Evolutionary conservation across 257 asterid species (phyloP).

Genomic region (Euphrasia confusa): DNA sequence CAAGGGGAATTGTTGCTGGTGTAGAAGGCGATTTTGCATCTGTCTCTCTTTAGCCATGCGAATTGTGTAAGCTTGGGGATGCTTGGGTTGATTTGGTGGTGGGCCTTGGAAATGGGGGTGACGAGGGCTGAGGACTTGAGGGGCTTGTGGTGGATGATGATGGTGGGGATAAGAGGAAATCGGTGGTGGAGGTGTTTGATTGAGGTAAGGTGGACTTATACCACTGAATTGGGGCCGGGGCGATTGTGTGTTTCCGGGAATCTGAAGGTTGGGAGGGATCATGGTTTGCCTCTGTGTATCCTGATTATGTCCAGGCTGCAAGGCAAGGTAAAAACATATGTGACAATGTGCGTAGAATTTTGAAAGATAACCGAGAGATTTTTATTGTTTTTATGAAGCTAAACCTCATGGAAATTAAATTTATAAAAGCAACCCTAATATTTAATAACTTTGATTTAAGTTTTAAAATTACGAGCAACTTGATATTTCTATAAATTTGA

Average conservation of each 20-base stretch:
- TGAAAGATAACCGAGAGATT: no score
- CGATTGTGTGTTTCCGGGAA: slow-evolving; percentile 46
- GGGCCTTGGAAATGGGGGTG: no score
- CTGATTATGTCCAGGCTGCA: slow-evolving; percentile 23
- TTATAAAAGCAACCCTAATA: no score
- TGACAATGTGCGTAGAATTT: no score
- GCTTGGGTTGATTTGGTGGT: slow-evolving; percentile 25
- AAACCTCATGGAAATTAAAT: no score
- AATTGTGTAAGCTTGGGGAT: slow-evolving; percentile 70
- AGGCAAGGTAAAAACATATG: slow-evolving; percentile 8
- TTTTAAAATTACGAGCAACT: background rate
- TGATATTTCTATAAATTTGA: no score
- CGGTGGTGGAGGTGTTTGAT: slow-evolving; percentile 31
- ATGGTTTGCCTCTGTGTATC: slow-evolving; percentile 66
- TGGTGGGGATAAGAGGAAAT: slow-evolving; percentile 40
- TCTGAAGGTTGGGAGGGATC: slow-evolving; percentile 56
- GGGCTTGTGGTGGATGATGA: slow-evolving; percentile 44
- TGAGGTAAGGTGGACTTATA: slow-evolving; percentile 28
- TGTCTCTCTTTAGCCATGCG: slow-evolving; percentile 84
- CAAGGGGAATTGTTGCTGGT: slow-evolving; percentile 55
- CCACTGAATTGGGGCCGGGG: slow-evolving; percentile 42
- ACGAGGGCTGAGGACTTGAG: slow-evolving; percentile 41
- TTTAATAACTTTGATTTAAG: no score
- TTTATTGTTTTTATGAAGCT: no score
- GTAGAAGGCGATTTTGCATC: slow-evolving; percentile 48